Conservation (phyloP, 225 moss, liverwort and hornwort genomes). For the Straminergon stramineum region DNA sequence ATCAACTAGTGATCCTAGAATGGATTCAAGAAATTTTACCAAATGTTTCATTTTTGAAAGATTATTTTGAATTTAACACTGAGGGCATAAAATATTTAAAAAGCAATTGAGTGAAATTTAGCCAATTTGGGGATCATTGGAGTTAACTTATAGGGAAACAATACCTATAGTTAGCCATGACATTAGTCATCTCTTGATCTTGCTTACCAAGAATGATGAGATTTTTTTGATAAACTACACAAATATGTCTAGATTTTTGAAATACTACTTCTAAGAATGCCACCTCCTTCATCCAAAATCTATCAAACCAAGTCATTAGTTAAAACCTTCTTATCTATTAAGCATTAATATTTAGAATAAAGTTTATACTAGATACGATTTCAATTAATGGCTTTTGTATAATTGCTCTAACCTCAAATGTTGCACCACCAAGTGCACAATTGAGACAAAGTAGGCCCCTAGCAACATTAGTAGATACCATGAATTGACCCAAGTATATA, state of each 20-base stretch:
- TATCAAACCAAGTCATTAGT: not conserved
- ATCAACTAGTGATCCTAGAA: too few relatives aligned
- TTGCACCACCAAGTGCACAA: fast-evolving
- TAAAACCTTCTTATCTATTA: not conserved
- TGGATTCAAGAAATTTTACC: too few relatives aligned
- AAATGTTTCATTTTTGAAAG: too few relatives aligned
- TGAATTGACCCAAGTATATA: too few relatives aligned
- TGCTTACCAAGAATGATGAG: not conserved
- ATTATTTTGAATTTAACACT: too few relatives aligned
- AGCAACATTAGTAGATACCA: not conserved
- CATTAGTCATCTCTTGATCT: not conserved
- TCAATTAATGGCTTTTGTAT: not conserved
- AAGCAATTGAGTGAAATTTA: too few relatives aligned
- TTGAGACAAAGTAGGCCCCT: not conserved
- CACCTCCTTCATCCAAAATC: not conserved
- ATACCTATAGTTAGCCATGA: fast-evolving
- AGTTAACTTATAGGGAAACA: not conserved
- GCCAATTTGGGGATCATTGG: too few relatives aligned
- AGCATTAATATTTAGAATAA: not conserved
- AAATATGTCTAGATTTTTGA: not conserved
- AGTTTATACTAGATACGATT: fast-evolving
- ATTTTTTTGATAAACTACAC: not conserved
- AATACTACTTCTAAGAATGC: fast-evolving
- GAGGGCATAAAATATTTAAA: too few relatives aligned
- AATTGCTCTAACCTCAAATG: not conserved